Evolutionary conservation across 805 yeast genomes (phyloP).

Genomic region (Vanderwaltozyma tropicalis): DNA sequence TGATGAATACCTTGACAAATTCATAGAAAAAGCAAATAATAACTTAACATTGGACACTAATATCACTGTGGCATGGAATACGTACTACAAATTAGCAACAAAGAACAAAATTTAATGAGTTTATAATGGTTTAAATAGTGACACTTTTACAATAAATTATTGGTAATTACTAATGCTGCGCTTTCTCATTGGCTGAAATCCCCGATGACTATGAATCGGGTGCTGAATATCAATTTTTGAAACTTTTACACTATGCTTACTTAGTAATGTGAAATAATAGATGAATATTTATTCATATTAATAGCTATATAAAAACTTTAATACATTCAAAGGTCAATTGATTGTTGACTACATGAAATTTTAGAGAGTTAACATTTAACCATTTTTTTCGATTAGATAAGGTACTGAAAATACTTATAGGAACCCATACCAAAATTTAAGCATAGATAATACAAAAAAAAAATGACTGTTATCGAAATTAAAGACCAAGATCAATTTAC

Average conservation of each 20-base stretch:
- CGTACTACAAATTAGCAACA: slow-evolving; percentile 21
- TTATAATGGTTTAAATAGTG: too few species aligned
- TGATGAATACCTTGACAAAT: slow-evolving; percentile 36
- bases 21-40: slow-evolving; percentile 26
- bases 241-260: too few species aligned
- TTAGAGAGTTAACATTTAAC: too few species aligned
- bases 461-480: slow-evolving; percentile 54
- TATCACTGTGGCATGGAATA: slow-evolving; percentile 19
- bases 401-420: not conserved
- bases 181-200: not conserved
- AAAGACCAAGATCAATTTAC: slow-evolving; percentile 79
- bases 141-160: not conserved
- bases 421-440: not conserved
- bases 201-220: not conserved
- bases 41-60: slow-evolving; percentile 8
- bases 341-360: too few species aligned
- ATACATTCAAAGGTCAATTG: too few species aligned
- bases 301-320: too few species aligned
- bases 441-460: slow-evolving; percentile 7
- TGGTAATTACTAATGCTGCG: not conserved
- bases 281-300: too few species aligned
- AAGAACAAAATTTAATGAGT: slow-evolving; percentile 4
- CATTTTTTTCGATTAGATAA: not conserved
- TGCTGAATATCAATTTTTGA: too few species aligned
- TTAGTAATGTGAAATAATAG: too few species aligned